These are phyloP conservation scores for Diaporthe velutina DNA, from an alignment of 2,329 filamentous ascomycete species.

Conservation along the genomic window DNA sequence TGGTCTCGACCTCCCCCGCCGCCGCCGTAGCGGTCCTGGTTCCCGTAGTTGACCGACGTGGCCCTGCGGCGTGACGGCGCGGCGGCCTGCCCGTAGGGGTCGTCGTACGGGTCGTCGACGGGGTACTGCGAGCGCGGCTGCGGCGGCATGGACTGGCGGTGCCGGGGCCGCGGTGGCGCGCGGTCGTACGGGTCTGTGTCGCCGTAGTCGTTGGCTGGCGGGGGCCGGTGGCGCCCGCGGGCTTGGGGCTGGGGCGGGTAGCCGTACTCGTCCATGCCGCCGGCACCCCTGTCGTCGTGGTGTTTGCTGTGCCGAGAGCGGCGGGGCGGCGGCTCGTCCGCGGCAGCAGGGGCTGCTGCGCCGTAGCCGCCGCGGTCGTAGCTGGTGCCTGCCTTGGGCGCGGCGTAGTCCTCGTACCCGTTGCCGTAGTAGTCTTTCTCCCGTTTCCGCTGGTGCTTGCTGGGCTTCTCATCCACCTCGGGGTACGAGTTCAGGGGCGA, in stretches of 20 bases:
- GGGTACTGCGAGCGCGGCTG: slow-evolving; percentile 28
- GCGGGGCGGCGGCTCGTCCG: slow-evolving; percentile 26
- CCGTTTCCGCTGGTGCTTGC: slow-evolving; percentile 27
- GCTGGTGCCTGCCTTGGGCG: not conserved
- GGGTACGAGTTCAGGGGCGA: not conserved
- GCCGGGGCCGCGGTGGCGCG: slow-evolving; percentile 5
- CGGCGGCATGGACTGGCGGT: slow-evolving; percentile 38
- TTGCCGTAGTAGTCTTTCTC: slow-evolving; percentile 34
- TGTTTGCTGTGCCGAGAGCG: slow-evolving; percentile 23
- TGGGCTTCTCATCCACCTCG: slow-evolving; percentile 14
- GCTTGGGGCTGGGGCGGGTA: slow-evolving; percentile 5
- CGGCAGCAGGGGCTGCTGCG: not conserved
- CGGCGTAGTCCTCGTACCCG: not conserved
- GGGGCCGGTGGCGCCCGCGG: slow-evolving; percentile 8
- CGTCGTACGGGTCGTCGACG: not conserved
- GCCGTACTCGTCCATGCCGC: not conserved
- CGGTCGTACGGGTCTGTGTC: slow-evolving; percentile 32
- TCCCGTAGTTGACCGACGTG: slow-evolving; percentile 30
- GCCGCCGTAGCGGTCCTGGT: not conserved
- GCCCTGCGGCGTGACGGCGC: slow-evolving; percentile 30
- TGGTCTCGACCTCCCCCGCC: not conserved
- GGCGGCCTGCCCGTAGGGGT: slow-evolving; percentile 9
- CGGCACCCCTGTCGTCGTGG: slow-evolving; percentile 31
- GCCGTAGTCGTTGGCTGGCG: not conserved
- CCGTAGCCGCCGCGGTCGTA: slow-evolving; percentile 16